phyloP scores from a whole-genome alignment of 345 rosid genomes.

The Salix caprea region DNA sequence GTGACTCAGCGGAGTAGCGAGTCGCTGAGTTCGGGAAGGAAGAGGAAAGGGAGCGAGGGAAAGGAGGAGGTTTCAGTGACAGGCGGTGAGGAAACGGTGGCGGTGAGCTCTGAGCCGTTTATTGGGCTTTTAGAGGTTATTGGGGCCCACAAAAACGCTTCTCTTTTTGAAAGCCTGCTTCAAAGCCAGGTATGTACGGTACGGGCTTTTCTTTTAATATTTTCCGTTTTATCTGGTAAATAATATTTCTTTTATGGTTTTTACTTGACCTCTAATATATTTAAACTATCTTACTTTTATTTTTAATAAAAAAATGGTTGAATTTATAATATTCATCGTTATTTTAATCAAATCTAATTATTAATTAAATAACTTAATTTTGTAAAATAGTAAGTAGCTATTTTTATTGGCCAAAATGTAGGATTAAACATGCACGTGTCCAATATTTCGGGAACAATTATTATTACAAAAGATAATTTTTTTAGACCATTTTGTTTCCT shows the following conservation, averaged over 20 bases:
- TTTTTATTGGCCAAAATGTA: background rate
- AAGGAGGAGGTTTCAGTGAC: conserved; percentile 19
- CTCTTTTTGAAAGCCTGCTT: conserved; percentile 55
- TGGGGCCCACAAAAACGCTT: conserved; percentile 51
- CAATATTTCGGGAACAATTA: too few species aligned
- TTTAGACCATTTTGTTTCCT: too few species aligned
- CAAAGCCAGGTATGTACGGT: conserved; percentile 42
- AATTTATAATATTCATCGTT: too few species aligned
- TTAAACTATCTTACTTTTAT: background rate
- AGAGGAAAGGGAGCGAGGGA: conserved; percentile 22
- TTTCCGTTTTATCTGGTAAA: background rate
- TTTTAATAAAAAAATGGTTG: too few species aligned
- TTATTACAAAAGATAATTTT: too few species aligned
- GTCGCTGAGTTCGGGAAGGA: conserved; percentile 16
- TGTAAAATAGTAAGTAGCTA: background rate
- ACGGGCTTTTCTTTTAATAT: background rate
- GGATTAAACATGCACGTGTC: background rate
- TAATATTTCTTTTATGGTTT: background rate
- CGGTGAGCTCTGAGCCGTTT: conserved; percentile 56
- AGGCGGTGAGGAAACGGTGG: conserved; percentile 25
- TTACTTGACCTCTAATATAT: background rate
- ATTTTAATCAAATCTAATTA: too few species aligned
- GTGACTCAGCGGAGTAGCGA: conserved; percentile 35
- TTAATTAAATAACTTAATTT: too few species aligned
- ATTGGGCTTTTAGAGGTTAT: conserved; percentile 39